Evolutionary conservation across 2,329 filamentous ascomycete genomes (phyloP), one percentile per base, ranked within the genome.

Genomic region (Pseudopyricularia javanii): DNA sequence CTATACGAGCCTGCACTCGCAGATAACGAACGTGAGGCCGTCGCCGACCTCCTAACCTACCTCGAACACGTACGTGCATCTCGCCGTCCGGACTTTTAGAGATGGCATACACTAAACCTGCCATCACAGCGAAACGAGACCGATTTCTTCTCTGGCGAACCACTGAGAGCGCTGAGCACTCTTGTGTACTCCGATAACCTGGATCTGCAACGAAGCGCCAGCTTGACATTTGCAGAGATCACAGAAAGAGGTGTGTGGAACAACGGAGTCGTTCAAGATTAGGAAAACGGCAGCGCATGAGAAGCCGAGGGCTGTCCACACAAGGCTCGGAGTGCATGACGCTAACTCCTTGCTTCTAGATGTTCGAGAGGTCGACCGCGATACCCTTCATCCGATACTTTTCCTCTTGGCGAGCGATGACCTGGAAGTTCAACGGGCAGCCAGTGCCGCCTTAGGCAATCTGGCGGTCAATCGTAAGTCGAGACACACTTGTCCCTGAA

Each of bases 111-210:
- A 37, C 52, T 26, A 20, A 34, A 17, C 65, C n/a, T 74, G 64
- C 71, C 61, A 53, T 43, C 56, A 56, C 67, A 96, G 93, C 86
- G 93, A 66, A 86, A 85, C 65, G 93, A 98, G 69, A 97, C 91
- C 62, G 91, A 98, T 70, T 98, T 98, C 80, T 98, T 98, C 72
- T 85, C 88, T 35, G 93, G 93, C 70, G 91, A 96, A 65, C 93
- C 93, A 47, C 82, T 98, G 54, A 86, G 87, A 70, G 91, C 93
- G 47, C 74, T 98, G 54, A 96, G 89, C 70, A 98, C 91, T 12
- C 80, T 98, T 26, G 93, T 98, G 54, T 98, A 95, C 68, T 98
- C 93, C 54, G 91, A 97, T 70, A 98, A 98, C 72, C 91, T 98
- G 66, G 93, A 98, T 68, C 78, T 98, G 52, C 93, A 98, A 73